phyloP scores from a whole-genome alignment of 2,329 filamentous ascomycete species.

The Sporothrix pseudoabietina region DNA sequence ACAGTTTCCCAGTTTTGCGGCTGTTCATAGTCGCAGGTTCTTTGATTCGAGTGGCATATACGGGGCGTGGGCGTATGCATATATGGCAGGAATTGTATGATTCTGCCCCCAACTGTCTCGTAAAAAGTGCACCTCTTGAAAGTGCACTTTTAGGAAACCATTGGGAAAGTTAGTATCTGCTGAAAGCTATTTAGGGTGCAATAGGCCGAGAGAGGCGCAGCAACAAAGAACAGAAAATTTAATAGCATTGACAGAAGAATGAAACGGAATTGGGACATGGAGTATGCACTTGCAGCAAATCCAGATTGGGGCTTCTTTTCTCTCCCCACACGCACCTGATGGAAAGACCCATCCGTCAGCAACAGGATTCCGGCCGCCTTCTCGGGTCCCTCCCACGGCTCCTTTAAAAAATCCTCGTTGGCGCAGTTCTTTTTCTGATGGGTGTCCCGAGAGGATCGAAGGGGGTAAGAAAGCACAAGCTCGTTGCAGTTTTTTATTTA shows the following conservation, averaged over 20 bases:
- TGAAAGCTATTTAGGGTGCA: too few species aligned
- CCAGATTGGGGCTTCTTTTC: not conserved
- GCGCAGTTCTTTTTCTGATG: not conserved
- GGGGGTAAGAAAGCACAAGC: not conserved
- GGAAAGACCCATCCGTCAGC: not conserved
- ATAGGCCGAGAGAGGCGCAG: too few species aligned
- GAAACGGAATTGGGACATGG: too few species aligned
- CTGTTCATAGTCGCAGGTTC: not conserved
- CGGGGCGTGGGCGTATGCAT: not conserved
- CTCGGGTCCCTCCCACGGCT: constrained; percentile 18
- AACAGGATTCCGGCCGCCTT: constrained; percentile 19
- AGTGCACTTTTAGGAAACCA: not conserved
- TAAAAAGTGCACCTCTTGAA: not conserved
- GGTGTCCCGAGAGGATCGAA: not conserved
- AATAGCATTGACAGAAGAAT: not conserved
- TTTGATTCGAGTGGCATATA: not conserved
- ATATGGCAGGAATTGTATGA: not conserved
- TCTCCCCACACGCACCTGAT: not conserved
- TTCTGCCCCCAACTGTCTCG: not conserved
- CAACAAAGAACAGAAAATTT: too few species aligned
- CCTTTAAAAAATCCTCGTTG: not conserved
- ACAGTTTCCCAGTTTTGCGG: not conserved
- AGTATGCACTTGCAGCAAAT: not conserved
- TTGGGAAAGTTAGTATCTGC: not conserved
- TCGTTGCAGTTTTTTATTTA: not conserved